phyloP scores from a whole-genome alignment of 2,329 filamentous ascomycete genomes.

The Penicillium sp. region DNA sequence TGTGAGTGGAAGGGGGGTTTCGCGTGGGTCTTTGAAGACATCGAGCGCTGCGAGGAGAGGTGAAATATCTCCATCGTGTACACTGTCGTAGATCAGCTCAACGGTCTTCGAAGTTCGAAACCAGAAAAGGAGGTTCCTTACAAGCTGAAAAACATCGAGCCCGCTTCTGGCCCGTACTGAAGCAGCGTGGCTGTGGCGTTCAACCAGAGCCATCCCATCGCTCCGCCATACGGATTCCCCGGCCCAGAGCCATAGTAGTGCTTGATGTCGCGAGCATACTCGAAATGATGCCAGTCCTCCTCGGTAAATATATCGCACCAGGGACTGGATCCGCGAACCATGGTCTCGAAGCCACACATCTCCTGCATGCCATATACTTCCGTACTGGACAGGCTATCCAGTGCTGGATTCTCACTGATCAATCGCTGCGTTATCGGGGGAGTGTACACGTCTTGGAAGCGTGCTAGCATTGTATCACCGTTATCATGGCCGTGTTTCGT shows the following conservation, averaged over 20 bases:
- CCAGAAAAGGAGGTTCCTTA: not conserved
- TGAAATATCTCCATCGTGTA: not conserved
- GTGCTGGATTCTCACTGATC: conserved; percentile 21
- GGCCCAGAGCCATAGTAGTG: conserved; percentile 62
- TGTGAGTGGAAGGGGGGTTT: not conserved
- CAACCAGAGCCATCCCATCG: conserved; percentile 61
- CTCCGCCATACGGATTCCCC: conserved; percentile 55
- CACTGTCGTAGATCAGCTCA: conserved; percentile 26
- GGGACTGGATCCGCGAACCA: conserved; percentile 54
- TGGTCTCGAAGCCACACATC: conserved; percentile 62
- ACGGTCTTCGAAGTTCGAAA: not conserved
- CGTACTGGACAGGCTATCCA: conserved; percentile 47
- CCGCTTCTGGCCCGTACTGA: conserved; percentile 45
- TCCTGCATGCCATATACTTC: conserved; percentile 64
- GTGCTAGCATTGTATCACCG: not conserved
- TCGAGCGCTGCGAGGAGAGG: not conserved
- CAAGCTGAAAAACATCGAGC: conserved; percentile 49
- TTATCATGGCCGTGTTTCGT: not conserved
- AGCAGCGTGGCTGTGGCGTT: conserved; percentile 58
- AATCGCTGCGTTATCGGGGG: not conserved
- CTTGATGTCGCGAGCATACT: conserved; percentile 60
- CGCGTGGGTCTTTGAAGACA: not conserved
- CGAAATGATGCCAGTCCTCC: conserved; percentile 57
- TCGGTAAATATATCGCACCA: conserved; percentile 60
- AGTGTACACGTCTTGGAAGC: not conserved